phyloP scores from a whole-genome alignment of 345 rosid genomes.

The Rhodamnia rubescens region DNA sequence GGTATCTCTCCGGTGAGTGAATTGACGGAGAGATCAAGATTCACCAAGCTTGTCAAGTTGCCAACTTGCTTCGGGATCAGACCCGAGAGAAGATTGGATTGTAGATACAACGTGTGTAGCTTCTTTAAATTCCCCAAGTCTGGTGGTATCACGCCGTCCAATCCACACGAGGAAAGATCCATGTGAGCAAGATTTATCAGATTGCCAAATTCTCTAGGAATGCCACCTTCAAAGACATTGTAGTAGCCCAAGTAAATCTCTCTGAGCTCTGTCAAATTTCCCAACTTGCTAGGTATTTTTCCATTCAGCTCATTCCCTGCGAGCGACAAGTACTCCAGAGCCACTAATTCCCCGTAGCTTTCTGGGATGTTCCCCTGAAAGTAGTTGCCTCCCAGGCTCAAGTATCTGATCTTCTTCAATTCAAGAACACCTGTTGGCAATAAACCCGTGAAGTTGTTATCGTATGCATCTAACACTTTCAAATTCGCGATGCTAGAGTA shows the following conservation, averaged over 20 bases:
- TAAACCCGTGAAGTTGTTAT: conserved; percentile 44
- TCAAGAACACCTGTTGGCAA: conserved; percentile 31
- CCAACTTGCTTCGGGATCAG: conserved; percentile 41
- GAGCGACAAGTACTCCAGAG: conserved; percentile 37
- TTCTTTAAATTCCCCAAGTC: conserved; percentile 39
- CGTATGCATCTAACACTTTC: conserved; percentile 36
- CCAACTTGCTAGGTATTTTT: conserved; percentile 39
- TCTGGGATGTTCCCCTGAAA: conserved; percentile 40
- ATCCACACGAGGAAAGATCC: conserved; percentile 48
- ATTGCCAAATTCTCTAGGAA: conserved; percentile 44
- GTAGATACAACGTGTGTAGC: conserved; percentile 47
- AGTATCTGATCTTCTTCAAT: conserved; percentile 23
- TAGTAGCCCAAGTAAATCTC: conserved; percentile 49
- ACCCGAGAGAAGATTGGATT: conserved; percentile 37
- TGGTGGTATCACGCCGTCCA: conserved; percentile 38
- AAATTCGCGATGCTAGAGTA: conserved; percentile 23
- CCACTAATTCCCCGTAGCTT: conserved; percentile 23
- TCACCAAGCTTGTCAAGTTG: conserved; percentile 34
- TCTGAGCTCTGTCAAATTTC: conserved; percentile 39
- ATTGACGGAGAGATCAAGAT: conserved; percentile 58
- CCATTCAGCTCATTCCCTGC: conserved; percentile 52
- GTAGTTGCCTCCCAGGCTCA: conserved; percentile 66
- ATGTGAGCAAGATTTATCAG: conserved; percentile 35
- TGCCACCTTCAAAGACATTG: conserved; percentile 45
- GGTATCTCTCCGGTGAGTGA: conserved; percentile 52